Evolutionary conservation across 345 rosid genomes (phyloP), one percentile per base, ranked within the genome.

Genomic region (Ceriops zippeliana): DNA sequence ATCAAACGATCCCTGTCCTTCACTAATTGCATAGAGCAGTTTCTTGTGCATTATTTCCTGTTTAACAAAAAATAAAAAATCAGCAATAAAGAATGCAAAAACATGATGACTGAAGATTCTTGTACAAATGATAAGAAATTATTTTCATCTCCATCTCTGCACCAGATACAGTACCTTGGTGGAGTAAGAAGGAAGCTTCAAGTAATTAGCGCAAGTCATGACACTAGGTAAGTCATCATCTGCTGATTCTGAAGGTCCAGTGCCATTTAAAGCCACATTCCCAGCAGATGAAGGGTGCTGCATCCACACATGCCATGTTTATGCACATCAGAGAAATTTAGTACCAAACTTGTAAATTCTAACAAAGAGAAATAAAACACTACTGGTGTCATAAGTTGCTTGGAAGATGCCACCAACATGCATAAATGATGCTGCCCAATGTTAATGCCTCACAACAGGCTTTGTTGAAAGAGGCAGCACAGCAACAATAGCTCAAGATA

Each of bases 171-270:
- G 54, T 82, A 89, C 99, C 98, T 96, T 96, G 56, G 96, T 86
- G 10, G 99, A 92, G 79, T 92, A 96, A 37, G 99, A 95, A 63
- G 99, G 99, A 70, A 96, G 99, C 77, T 96, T 96, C 61, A 96
- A 87, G 87, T 96, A 96, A 84, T 96, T 96, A 68, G 98, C 98
- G 75, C 99, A 92, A 54, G 99, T 96, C 99, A 96, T 96, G 60
- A 96, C 99, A 64, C 99, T 96, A 2, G 98, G 99, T 73, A 96
- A 79, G 80, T 90, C 98, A 58, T 89, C 96, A 70, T 96, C 98
- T n/a, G 98, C 99, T 17, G 89, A 83, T 71, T 96, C 99, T 24
- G 80, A 80, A 54, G 89, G 77, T 22, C 86, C 98, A 19, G 75
- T 77, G 51, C 91, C 95, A 69, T 90, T 96, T 13, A 89, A 61